Percentiles rank a stretch among this genome's conserved stretches.
These are phyloP conservation scores for Metschnikowia koreensis DNA, from an alignment of 805 yeast genomes.

Conservation along the genomic window DNA sequence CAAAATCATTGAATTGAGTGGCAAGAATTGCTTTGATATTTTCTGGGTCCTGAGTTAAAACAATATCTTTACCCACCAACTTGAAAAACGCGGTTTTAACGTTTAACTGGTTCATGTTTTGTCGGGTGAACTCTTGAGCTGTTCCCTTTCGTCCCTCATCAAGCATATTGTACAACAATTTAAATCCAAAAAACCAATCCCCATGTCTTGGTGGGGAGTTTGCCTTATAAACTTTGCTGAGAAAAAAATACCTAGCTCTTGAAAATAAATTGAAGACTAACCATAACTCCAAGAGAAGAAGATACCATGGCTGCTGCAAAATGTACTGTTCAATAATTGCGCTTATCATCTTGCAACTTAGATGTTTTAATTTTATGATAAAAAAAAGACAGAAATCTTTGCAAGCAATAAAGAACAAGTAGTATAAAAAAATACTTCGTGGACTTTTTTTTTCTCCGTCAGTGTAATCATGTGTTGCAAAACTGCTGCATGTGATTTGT, in stretches of 20 bases:
- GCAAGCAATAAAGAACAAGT: not conserved
- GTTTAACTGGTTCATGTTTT: constrained; percentile 3
- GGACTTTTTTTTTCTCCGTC: not conserved
- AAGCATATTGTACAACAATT: constrained; percentile 6
- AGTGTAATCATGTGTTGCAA: too few relatives aligned
- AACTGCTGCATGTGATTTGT: not conserved
- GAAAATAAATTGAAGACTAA: not conserved
- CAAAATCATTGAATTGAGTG: constrained; percentile 26
- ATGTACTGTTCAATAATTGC: not conserved
- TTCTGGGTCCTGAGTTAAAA: constrained; percentile 23
- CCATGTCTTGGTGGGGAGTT: constrained; percentile 9
- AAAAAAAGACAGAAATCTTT: too few relatives aligned
- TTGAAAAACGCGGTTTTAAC: constrained; percentile 7
- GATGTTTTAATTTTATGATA: not conserved
- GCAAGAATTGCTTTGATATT: constrained; percentile 29
- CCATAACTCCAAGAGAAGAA: constrained; percentile 4
- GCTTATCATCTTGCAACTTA: constrained; percentile 1
- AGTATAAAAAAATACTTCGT: not conserved
- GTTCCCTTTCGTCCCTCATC: constrained; percentile 8
- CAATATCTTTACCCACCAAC: constrained; percentile 11
- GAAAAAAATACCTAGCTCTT: not conserved
- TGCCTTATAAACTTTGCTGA: constrained; percentile 11
- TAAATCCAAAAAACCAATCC: constrained; percentile 15
- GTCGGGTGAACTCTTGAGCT: constrained; percentile 11
- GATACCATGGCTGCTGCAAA: constrained; percentile 11